Evolutionary conservation across 495 filamentous ascomycete species (phyloP).

Genomic region (Chaetomium tenue): DNA sequence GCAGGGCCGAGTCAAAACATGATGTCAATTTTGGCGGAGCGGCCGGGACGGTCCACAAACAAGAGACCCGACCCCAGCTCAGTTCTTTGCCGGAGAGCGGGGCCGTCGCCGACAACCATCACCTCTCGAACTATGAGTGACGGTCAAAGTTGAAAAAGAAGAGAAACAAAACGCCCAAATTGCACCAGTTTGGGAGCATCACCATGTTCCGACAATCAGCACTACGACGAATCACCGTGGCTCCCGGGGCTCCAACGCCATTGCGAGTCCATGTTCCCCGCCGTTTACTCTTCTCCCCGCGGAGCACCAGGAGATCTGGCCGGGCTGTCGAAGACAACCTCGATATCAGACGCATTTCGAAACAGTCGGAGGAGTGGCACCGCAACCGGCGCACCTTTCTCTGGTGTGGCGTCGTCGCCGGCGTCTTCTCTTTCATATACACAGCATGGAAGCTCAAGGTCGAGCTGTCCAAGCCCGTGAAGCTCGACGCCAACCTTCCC

Average conservation of each 20-base stretch:
- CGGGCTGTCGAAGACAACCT: slow-evolving; percentile 46
- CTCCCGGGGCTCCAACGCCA: slow-evolving; percentile 12
- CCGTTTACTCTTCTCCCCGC: slow-evolving; percentile 40
- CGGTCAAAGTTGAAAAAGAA: not conserved
- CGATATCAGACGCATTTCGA: slow-evolving; percentile 46
- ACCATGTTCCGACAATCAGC: slow-evolving; percentile 34
- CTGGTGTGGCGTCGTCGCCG: slow-evolving; percentile 45
- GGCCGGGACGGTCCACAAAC: not conserved
- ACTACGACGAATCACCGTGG: slow-evolving; percentile 28
- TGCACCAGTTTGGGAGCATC: not conserved
- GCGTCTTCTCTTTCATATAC: slow-evolving; percentile 51
- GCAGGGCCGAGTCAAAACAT: not conserved
- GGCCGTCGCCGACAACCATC: not conserved
- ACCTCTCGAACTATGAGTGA: not conserved
- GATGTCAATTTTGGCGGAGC: slow-evolving; percentile 1
- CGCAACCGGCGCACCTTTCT: slow-evolving; percentile 49
- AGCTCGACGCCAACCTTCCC: slow-evolving; percentile 47
- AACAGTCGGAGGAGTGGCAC: slow-evolving; percentile 43
- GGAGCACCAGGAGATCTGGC: slow-evolving; percentile 17
- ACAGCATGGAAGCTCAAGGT: slow-evolving; percentile 44
- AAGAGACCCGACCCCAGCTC: not conserved
- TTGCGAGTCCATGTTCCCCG: slow-evolving; percentile 23
- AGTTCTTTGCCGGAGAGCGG: not conserved
- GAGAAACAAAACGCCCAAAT: not conserved
- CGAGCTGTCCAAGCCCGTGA: slow-evolving; percentile 36